Evolutionary conservation across 345 rosid genomes (phyloP).

Genomic region (Sisymbrium altissimum): DNA sequence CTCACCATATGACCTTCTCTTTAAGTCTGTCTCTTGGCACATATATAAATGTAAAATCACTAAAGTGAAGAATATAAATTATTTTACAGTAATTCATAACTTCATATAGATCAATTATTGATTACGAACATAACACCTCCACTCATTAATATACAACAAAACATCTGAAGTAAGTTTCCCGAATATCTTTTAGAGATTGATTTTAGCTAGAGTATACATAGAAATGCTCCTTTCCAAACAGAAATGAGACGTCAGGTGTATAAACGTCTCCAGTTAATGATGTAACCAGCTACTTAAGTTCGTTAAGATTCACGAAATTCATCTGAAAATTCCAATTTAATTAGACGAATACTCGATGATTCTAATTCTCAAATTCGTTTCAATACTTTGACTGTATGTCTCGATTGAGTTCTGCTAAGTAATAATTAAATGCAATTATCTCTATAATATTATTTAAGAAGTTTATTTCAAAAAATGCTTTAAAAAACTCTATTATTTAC

Average conservation of each 20-base stretch:
- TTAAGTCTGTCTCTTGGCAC: slow-evolving; percentile 1
- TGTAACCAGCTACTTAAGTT: no score
- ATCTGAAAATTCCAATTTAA: neutral
- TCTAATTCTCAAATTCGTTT: neutral
- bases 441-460: no score
- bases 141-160: no score
- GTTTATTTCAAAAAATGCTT: no score
- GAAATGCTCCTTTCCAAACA: neutral
- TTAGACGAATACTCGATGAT: neutral
- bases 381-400: neutral
- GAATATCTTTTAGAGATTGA: neutral
- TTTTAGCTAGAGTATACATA: neutral
- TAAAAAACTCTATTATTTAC: no score
- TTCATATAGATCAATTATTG: neutral
- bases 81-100: neutral
- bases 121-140: neutral
- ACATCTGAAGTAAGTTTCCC: no score
- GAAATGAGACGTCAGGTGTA: neutral
- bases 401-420: neutral
- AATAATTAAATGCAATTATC: neutral
- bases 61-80: neutral
- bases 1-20: neutral
- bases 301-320: neutral
- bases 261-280: neutral
- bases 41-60: neutral